These are phyloP conservation scores for Candida berthetii DNA, from an alignment of 805 yeast genomes.

Conservation along the genomic window DNA sequence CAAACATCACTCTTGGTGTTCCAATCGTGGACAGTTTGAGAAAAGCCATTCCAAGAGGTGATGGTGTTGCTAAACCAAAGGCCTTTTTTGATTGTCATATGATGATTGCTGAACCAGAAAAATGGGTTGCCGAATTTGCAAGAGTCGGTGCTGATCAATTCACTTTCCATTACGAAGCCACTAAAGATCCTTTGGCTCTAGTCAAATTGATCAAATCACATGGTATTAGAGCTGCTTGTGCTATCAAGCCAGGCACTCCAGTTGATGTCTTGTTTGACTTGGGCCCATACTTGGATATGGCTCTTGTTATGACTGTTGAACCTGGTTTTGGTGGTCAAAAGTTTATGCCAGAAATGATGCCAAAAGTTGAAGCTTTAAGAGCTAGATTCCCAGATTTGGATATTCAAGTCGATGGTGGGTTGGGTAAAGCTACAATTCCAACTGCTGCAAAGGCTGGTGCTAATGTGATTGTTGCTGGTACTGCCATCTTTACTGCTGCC, in stretches of 20 bases:
- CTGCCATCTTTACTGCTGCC: constrained; percentile 82
- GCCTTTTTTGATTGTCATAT: constrained; percentile 91
- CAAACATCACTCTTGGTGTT: constrained; percentile 91
- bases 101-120: constrained; percentile 93
- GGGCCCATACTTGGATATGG: constrained; percentile 82
- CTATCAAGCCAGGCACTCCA: constrained; percentile 89
- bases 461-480: constrained; percentile 96
- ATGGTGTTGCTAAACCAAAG: constrained; percentile 36
- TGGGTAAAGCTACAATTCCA: constrained; percentile 79
- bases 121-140: constrained; percentile 91
- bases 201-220: constrained; percentile 68
- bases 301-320: constrained; percentile 96
- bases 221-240: constrained; percentile 93
- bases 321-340: constrained; percentile 99
- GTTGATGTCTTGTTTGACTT: constrained; percentile 75
- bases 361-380: constrained; percentile 80
- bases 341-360: constrained; percentile 95
- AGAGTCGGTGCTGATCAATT: constrained; percentile 94
- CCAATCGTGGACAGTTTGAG: constrained; percentile 80
- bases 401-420: constrained; percentile 96
- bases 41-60: constrained; percentile 63
- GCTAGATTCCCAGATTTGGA: constrained; percentile 68
- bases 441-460: constrained; percentile 97
- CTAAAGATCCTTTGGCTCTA: constrained; percentile 67
- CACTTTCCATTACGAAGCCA: constrained; percentile 94